Evolutionary conservation across 352 stramenopile species (phyloP).

Genomic region (Phytopythium aichiense): DNA sequence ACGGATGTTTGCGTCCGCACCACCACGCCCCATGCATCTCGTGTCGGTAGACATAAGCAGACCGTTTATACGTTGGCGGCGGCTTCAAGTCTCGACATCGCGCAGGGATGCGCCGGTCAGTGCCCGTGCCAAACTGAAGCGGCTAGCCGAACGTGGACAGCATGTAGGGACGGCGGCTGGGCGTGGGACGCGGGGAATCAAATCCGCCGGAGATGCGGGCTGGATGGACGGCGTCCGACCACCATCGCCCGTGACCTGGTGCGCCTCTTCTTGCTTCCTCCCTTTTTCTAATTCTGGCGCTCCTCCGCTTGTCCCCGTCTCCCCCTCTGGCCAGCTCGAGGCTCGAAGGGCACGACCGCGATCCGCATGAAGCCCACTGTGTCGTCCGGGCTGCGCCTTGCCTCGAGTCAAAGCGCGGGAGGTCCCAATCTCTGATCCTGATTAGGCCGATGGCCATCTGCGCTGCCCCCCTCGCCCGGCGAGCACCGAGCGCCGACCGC

Average conservation of each 20-base stretch:
- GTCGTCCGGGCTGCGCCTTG: background rate
- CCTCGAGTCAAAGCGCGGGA: background rate
- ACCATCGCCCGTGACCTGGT: background rate
- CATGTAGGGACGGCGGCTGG: background rate
- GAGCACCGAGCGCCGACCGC: background rate
- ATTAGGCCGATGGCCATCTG: background rate
- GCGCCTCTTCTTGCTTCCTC: background rate
- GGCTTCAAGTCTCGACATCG: background rate
- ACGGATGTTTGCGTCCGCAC: background rate
- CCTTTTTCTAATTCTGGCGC: slow-evolving; percentile 2
- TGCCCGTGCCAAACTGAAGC: background rate
- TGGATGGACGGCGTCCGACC: background rate
- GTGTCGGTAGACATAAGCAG: background rate
- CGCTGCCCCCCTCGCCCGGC: background rate
- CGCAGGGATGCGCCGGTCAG: background rate
- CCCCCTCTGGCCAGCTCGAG: background rate
- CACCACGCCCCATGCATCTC: too few relatives aligned
- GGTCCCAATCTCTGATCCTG: background rate
- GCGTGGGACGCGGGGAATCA: background rate
- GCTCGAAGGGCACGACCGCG: background rate
- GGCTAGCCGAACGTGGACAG: background rate
- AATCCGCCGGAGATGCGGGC: background rate
- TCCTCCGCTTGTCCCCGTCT: background rate
- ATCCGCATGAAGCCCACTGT: slow-evolving; percentile 1
- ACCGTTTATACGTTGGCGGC: background rate